Evolutionary conservation across 2,329 filamentous ascomycete genomes (phyloP).

Genomic region (Alternaria sp.): DNA sequence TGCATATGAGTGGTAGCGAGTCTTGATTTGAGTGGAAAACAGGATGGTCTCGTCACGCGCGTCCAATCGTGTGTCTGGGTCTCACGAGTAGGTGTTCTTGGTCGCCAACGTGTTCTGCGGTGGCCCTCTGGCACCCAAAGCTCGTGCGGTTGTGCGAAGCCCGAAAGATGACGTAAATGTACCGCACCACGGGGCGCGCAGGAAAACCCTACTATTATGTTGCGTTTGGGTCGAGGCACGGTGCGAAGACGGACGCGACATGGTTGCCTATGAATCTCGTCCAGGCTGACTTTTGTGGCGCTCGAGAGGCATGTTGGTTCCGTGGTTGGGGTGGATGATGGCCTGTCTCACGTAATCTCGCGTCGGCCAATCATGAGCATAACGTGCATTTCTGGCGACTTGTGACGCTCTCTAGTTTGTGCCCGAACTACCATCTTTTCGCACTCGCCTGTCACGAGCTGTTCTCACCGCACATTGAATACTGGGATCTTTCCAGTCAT

Average conservation of each 20-base stretch:
- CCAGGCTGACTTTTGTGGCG: conserved; percentile 14
- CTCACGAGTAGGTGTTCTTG: background rate
- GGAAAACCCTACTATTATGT: background rate
- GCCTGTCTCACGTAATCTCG: conserved; percentile 21
- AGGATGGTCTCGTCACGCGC: background rate
- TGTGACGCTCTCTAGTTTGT: background rate
- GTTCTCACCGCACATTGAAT: background rate
- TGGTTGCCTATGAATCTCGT: background rate
- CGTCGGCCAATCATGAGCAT: conserved; percentile 14
- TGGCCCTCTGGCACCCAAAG: conserved; percentile 1
- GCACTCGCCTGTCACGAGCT: background rate
- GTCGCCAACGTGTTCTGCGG: conserved; percentile 1
- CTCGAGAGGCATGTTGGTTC: conserved; percentile 3
- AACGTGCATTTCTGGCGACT: conserved; percentile 1
- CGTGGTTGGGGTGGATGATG: conserved; percentile 6
- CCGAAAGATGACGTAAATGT: background rate
- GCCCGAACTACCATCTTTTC: background rate
- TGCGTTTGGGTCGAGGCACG: background rate
- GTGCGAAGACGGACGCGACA: background rate
- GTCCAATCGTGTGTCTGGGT: background rate
- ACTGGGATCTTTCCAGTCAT: background rate
- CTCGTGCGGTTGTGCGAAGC: background rate
- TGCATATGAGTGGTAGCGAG: background rate
- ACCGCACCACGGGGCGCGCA: background rate
- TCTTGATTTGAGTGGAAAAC: background rate